Conservation (phyloP, 1,284 basidiomycete species). For the Cerrena zonata region DNA sequence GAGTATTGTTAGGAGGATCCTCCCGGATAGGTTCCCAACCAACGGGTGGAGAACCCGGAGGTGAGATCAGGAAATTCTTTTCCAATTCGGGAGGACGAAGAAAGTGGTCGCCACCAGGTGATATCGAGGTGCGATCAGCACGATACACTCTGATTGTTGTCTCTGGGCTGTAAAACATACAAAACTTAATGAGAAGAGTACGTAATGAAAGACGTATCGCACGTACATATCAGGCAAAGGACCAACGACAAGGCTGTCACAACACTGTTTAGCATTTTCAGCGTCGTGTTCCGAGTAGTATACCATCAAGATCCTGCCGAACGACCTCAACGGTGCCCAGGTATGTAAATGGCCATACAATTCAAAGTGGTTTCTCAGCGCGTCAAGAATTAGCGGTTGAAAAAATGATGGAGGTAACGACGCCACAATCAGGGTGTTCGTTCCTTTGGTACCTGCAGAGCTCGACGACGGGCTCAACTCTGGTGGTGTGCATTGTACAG, state of each 20-base stretch:
- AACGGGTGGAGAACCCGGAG: conserved; percentile 94
- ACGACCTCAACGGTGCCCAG: conserved; percentile 81
- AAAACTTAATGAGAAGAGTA: conserved; percentile 1
- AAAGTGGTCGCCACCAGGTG: conserved; percentile 42
- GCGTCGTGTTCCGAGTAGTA: conserved; percentile 62
- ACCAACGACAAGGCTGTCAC: conserved; percentile 56
- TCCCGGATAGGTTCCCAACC: conserved; percentile 93
- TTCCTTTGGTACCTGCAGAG: conserved; percentile 21
- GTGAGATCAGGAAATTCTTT: conserved; percentile 96
- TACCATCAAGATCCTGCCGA: conserved; percentile 77
- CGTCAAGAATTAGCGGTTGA: conserved; percentile 58
- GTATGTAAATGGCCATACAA: conserved; percentile 72
- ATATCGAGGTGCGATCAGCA: conserved; percentile 69
- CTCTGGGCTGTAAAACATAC: conserved; percentile 34
- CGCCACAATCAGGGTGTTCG: conserved; percentile 33
- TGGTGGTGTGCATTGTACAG: conserved; percentile 6
- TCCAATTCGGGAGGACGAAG: conserved; percentile 76
- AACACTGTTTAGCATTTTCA: conserved; percentile 57
- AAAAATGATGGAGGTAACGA: conserved; percentile 46
- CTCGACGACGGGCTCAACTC: conserved; percentile 16
- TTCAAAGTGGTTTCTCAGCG: conserved; percentile 65
- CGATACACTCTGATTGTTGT: conserved; percentile 72
- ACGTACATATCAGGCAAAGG: conserved; percentile 42
- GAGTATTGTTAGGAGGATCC: conserved; percentile 83
- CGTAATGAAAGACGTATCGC: conserved; percentile 10